Evolutionary conservation across 2,329 filamentous ascomycete genomes (phyloP).

Genomic region (Aspergillus pseudoglaucus): DNA sequence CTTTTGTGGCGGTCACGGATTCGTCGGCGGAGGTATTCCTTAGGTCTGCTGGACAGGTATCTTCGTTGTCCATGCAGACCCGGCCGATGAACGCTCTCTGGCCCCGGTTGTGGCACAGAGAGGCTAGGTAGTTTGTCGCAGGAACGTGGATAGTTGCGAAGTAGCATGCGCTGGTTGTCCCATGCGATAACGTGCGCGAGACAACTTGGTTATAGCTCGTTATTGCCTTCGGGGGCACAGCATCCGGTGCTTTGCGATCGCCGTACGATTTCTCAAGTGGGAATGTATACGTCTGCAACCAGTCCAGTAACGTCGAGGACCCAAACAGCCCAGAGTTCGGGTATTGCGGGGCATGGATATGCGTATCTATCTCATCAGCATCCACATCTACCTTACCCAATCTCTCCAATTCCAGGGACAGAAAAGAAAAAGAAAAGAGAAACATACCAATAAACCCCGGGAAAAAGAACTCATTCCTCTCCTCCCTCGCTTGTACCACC

Average conservation of each 20-base stretch:
- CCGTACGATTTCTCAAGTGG: conserved; percentile 76
- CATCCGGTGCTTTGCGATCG: conserved; percentile 12
- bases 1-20: conserved; percentile 51
- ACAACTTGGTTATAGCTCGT: conserved; percentile 71
- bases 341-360: conserved; percentile 92
- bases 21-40: conserved; percentile 61
- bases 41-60: conserved; percentile 68
- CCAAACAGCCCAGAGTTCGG: conserved; percentile 93
- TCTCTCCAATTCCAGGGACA: too few relatives aligned
- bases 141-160: conserved; percentile 83
- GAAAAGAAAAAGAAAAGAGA: too few relatives aligned
- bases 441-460: conserved; percentile 44
- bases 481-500: conserved; percentile 34
- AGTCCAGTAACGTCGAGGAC: conserved; percentile 84
- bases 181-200: conserved; percentile 72
- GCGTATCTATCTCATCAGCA: conserved; percentile 61
- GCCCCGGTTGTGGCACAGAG: conserved; percentile 70
- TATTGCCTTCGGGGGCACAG: conserved; percentile 21
- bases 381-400: too few relatives aligned
- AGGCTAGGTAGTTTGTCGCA: conserved; percentile 84
- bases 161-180: conserved; percentile 92
- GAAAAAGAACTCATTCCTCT: conserved; percentile 40
- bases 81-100: conserved; percentile 88
- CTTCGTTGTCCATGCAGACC: conserved; percentile 80
- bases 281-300: conserved; percentile 92